A percentile compares a stretch with the other conserved stretches of the same genome.
These are phyloP conservation scores for Xylaria telfairii DNA, from an alignment of 495 filamentous ascomycete species.

Conservation along the genomic window DNA sequence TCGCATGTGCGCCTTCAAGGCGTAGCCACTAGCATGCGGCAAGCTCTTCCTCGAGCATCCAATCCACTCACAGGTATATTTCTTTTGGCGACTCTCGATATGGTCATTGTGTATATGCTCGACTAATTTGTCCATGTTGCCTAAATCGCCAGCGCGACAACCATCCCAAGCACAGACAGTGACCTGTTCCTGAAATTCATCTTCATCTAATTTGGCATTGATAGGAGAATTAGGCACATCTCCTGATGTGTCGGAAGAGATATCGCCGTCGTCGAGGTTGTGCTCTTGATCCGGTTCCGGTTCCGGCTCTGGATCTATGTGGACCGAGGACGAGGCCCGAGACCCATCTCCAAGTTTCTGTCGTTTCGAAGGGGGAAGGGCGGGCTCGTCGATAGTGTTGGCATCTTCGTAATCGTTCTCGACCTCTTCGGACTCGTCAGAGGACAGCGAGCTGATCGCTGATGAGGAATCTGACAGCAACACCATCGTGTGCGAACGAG, in stretches of 20 bases:
- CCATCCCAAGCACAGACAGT: conserved; percentile 89
- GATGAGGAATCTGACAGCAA: conserved; percentile 40
- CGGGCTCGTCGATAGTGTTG: conserved; percentile 42
- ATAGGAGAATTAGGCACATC: conserved; percentile 75
- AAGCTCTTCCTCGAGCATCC: conserved; percentile 87
- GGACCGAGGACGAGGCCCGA: conserved; percentile 52
- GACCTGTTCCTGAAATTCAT: conserved; percentile 87
- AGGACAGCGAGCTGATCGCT: conserved; percentile 45
- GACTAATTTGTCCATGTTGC: conserved; percentile 93
- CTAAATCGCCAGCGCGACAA: conserved; percentile 77
- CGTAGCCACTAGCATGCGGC: conserved; percentile 93
- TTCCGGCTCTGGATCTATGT: conserved; percentile 49
- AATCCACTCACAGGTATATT: conserved; percentile 92
- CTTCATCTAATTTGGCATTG: conserved; percentile 71
- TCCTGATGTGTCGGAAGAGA: conserved; percentile 88
- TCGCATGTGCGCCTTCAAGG: conserved; percentile 93
- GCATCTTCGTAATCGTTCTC: conserved; percentile 55
- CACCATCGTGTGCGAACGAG: conserved; percentile 31
- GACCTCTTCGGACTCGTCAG: conserved; percentile 53
- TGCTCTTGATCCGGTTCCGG: conserved; percentile 44
- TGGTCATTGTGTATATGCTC: conserved; percentile 93
- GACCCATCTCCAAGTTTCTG: conserved; percentile 54
- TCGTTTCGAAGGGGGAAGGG: conserved; percentile 55
- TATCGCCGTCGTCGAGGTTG: conserved; percentile 57
- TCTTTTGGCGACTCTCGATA: conserved; percentile 74